phyloP scores from a whole-genome alignment of 2,329 filamentous ascomycete species.

The Clonostachys solani region DNA sequence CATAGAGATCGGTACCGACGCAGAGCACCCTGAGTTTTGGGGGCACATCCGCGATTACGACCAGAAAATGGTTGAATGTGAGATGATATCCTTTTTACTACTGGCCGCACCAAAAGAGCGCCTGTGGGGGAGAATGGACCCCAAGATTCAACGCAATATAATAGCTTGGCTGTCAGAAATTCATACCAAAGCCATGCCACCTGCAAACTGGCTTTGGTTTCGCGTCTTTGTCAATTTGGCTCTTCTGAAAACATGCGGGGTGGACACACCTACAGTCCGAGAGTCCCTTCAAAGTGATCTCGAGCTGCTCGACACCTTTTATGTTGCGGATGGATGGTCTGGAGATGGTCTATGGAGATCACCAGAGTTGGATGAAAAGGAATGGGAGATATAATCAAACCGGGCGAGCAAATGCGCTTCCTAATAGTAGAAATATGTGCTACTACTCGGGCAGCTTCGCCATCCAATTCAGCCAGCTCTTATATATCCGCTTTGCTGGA shows the following conservation, averaged over 20 bases:
- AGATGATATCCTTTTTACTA: conserved; percentile 43
- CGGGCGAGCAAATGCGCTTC: conserved; percentile 11
- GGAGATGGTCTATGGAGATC: conserved; percentile 37
- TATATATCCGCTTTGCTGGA: conserved; percentile 36
- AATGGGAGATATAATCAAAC: conserved; percentile 5
- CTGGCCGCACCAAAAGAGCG: conserved; percentile 33
- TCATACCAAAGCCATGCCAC: conserved; percentile 37
- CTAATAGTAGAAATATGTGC: conserved; percentile 33
- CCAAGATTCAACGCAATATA: conserved; percentile 10
- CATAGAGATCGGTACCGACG: conserved; percentile 21
- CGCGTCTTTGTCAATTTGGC: conserved; percentile 41
- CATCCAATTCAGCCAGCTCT: conserved; percentile 44
- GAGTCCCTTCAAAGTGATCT: conserved; percentile 25
- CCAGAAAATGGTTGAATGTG: conserved; percentile 50
- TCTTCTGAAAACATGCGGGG: conserved; percentile 31
- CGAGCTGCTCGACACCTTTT: conserved; percentile 36
- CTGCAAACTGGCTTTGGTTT: conserved; percentile 50
- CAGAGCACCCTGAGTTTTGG: conserved; percentile 36
- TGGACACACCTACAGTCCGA: conserved; percentile 4
- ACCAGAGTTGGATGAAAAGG: conserved; percentile 2
- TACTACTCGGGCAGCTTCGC: conserved; percentile 52
- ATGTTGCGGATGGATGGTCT: conserved; percentile 39
- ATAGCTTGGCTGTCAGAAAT: conserved; percentile 33
- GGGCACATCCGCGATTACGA: conserved; percentile 37
- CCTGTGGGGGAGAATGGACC: conserved; percentile 12